Conservation (phyloP, 306 rosid genomes). For the Casuarina cunninghamiana region DNA sequence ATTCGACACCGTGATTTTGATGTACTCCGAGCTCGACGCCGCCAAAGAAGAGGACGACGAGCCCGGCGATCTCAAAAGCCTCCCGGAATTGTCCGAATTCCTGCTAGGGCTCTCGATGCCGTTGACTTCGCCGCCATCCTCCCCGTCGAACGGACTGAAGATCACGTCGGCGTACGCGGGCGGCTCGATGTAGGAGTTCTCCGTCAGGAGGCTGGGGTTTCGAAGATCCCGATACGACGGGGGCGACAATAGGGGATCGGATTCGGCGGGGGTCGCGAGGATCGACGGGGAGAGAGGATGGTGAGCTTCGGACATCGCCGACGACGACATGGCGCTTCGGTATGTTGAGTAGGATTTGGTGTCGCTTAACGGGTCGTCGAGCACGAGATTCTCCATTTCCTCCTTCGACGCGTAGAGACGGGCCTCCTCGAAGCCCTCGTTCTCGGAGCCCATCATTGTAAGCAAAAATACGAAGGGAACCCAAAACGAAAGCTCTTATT, state of each 20-base stretch:
- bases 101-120: conserved; percentile 55
- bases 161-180: conserved; percentile 69
- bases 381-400: conserved; percentile 57
- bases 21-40: conserved; percentile 50
- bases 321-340: conserved; percentile 77
- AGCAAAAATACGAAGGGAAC: too few relatives aligned
- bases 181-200: conserved; percentile 59
- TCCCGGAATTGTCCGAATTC: conserved; percentile 43
- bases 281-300: conserved; percentile 46
- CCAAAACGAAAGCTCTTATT: not conserved
- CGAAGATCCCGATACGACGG: conserved; percentile 34
- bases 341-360: conserved; percentile 51
- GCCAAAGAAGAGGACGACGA: not conserved
- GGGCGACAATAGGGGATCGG: conserved; percentile 58
- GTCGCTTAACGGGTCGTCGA: conserved; percentile 49
- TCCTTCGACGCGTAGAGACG: conserved; percentile 50
- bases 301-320: conserved; percentile 45
- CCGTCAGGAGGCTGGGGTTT: conserved; percentile 38
- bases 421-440: conserved; percentile 51
- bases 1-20: conserved; percentile 70
- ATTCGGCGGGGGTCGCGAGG: conserved; percentile 27
- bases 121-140: conserved; percentile 33
- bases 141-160: conserved; percentile 70
- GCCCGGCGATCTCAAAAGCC: conserved; percentile 40
- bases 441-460: conserved; percentile 86